Percentiles rank a stretch among this genome's conserved stretches.
These are phyloP conservation scores for Apophysomyces elegans DNA, from an alignment of 371 early-diverging fungal species.

Conservation along the genomic window DNA sequence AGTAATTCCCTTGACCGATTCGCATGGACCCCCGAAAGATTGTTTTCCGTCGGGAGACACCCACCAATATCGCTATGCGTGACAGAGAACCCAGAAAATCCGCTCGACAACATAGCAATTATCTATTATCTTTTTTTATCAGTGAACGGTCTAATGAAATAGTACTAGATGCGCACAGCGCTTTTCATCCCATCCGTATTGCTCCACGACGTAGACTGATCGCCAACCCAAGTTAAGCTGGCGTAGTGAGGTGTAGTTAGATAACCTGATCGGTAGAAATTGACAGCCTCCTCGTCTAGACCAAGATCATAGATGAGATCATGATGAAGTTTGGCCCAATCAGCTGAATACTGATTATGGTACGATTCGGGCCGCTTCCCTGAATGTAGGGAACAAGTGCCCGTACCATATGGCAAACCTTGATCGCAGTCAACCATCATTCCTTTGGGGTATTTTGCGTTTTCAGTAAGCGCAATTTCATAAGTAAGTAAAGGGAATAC, in stretches of 20 bases:
- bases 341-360: conserved; percentile 45
- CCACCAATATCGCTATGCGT: conserved; percentile 59
- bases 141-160: neutral
- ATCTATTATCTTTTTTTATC: conserved; percentile 12
- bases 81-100: conserved; percentile 52
- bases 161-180: conserved; percentile 33
- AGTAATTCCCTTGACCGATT: conserved; percentile 45
- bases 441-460: neutral
- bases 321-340: conserved; percentile 34
- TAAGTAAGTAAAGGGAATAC: neutral
- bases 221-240: conserved; percentile 48
- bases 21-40: conserved; percentile 39
- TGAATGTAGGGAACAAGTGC: neutral
- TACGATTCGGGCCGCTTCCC: conserved; percentile 18
- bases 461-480: neutral
- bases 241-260: conserved; percentile 38
- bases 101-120: conserved; percentile 50
- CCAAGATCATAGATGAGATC: conserved; percentile 34
- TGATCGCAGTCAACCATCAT: conserved; percentile 48
- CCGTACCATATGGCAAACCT: conserved; percentile 32
- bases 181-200: conserved; percentile 49
- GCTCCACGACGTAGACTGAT: conserved; percentile 49
- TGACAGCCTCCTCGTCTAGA: conserved; percentile 35
- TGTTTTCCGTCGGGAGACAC: conserved; percentile 36
- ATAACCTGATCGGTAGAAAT: conserved; percentile 39